phyloP scores from a whole-genome alignment of 495 filamentous ascomycete genomes.

The Penicillium cataractarum region DNA sequence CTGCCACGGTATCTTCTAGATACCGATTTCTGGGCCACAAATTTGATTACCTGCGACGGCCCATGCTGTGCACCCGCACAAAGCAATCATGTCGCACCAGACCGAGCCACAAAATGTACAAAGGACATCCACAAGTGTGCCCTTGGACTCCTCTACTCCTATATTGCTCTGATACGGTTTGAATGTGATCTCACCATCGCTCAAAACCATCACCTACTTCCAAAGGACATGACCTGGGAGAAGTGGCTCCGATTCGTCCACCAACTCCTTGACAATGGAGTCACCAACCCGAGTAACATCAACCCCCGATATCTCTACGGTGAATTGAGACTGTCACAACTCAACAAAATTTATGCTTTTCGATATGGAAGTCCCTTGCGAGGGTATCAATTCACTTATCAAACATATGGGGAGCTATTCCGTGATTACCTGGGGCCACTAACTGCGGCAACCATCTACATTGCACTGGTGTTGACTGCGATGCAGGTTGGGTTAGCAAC shows the following conservation, averaged over 20 bases:
- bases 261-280: slow-evolving; percentile 15
- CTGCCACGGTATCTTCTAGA: slow-evolving; percentile 47
- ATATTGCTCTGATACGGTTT: slow-evolving; percentile 46
- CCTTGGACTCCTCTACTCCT: slow-evolving; percentile 48
- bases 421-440: slow-evolving; percentile 52
- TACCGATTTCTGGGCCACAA: slow-evolving; percentile 40
- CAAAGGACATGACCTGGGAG: slow-evolving; percentile 31
- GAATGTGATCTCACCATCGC: slow-evolving; percentile 50
- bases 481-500: slow-evolving; percentile 63
- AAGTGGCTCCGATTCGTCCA: slow-evolving; percentile 22
- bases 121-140: slow-evolving; percentile 22
- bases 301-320: slow-evolving; percentile 49
- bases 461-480: slow-evolving; percentile 58
- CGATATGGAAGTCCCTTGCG: background rate
- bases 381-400: slow-evolving; percentile 16
- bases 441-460: slow-evolving; percentile 48
- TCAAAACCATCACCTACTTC: slow-evolving; percentile 37
- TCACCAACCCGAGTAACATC: slow-evolving; percentile 18
- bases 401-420: slow-evolving; percentile 31
- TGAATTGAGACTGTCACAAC: slow-evolving; percentile 43
- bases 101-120: background rate
- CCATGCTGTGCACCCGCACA: background rate
- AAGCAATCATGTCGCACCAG: background rate
- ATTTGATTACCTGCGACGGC: slow-evolving; percentile 15
- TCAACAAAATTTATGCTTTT: slow-evolving; percentile 24